Evolutionary conservation across 768 basidiomycete species (phyloP).

Genomic region (Boletus pseudo-olivaceus): DNA sequence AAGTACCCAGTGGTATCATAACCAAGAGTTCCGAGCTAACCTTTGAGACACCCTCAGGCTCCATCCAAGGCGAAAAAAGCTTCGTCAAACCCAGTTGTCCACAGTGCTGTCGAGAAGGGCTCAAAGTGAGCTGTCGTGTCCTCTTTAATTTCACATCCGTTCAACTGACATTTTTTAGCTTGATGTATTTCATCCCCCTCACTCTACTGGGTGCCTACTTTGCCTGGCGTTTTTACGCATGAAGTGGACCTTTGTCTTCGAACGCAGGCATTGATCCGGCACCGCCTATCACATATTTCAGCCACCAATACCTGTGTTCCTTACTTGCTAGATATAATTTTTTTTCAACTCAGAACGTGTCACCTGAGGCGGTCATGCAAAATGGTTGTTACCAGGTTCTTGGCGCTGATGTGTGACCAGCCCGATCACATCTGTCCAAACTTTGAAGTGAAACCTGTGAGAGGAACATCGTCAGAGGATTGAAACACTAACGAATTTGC

Average conservation of each 20-base stretch:
- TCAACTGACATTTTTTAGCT: constrained; percentile 34
- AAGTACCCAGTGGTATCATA: constrained; percentile 26
- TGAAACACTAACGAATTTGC: not conserved
- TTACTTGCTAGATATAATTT: constrained; percentile 21
- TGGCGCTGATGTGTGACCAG: not conserved
- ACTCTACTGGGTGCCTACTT: constrained; percentile 81
- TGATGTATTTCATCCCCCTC: constrained; percentile 85
- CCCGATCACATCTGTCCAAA: not conserved
- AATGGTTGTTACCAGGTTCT: no score
- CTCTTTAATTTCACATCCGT: not conserved
- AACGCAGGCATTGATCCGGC: not conserved
- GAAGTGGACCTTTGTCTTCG: constrained; percentile 2
- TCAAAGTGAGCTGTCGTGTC: constrained; percentile 52
- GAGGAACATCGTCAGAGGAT: not conserved
- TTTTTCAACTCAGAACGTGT: not conserved
- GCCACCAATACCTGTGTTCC: constrained; percentile 7
- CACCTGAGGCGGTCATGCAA: no score
- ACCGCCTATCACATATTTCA: constrained; percentile 9
- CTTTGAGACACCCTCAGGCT: constrained; percentile 33
- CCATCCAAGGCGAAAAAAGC: constrained; percentile 50
- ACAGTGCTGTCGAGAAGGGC: constrained; percentile 56
- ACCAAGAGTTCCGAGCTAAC: constrained; percentile 1
- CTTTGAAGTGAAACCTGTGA: not conserved
- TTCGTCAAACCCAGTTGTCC: constrained; percentile 39
- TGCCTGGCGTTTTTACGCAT: constrained; percentile 73